These are phyloP conservation scores for Leccinum solheimii DNA, from an alignment of 1,284 basidiomycete genomes.

Conservation along the genomic window DNA sequence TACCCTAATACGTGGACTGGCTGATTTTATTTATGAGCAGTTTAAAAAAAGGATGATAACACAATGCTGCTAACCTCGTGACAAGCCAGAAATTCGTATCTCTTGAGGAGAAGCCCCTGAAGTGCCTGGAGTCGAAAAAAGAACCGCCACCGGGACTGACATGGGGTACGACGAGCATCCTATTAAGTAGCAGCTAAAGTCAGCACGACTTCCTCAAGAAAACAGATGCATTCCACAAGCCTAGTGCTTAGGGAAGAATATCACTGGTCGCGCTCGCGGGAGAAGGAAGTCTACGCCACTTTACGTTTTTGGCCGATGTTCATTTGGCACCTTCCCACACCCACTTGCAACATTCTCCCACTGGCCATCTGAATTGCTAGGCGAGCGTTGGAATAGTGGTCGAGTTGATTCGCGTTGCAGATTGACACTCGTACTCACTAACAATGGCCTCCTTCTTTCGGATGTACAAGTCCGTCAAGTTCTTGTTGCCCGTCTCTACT, in stretches of 20 bases:
- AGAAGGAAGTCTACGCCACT: too few relatives aligned
- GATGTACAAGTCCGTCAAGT: slow-evolving; percentile 31
- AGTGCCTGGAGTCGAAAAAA: not conserved
- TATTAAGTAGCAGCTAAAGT: not conserved
- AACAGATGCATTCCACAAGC: not conserved
- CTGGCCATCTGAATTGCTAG: not conserved
- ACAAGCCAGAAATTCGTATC: not conserved
- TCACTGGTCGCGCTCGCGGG: not conserved
- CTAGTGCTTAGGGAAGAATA: not conserved
- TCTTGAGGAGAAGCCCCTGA: not conserved
- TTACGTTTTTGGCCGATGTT: not conserved
- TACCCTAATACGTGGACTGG: not conserved
- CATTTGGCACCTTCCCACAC: not conserved
- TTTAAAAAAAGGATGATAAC: not conserved
- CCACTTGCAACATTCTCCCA: not conserved
- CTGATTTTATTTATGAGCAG: not conserved
- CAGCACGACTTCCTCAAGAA: not conserved
- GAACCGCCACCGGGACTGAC: not conserved
- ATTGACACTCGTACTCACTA: not conserved
- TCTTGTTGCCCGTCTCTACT: not conserved
- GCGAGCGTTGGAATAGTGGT: not conserved
- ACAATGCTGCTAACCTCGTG: not conserved
- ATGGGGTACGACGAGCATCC: not conserved
- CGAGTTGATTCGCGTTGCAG: not conserved
- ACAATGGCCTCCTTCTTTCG: slow-evolving; percentile 33